Conservation (phyloP, 805 yeast genomes). For the Myxozyma udenii region DNA sequence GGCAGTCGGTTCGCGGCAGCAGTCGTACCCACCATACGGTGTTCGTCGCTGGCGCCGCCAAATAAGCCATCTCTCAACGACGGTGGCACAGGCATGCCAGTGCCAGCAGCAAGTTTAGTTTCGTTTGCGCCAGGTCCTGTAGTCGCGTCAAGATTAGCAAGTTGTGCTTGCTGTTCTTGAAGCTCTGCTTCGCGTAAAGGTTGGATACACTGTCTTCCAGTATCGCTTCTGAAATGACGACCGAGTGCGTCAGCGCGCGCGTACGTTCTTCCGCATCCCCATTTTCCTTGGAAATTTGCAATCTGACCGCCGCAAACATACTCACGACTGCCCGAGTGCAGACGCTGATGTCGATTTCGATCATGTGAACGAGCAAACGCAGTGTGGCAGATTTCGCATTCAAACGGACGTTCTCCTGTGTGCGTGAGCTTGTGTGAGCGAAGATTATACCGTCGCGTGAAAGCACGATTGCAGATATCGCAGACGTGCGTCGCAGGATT, state of each 20-base stretch:
- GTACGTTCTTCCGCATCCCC: constrained; percentile 76
- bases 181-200: constrained; percentile 60
- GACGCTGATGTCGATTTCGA: constrained; percentile 66
- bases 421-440: constrained; percentile 90
- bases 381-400: constrained; percentile 60
- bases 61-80: background rate
- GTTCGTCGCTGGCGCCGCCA: background rate
- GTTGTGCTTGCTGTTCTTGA: constrained; percentile 13
- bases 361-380: constrained; percentile 77
- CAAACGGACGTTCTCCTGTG: constrained; percentile 67
- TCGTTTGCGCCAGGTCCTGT: no score
- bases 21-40: background rate
- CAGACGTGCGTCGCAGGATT: constrained; percentile 75
- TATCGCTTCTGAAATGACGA: constrained; percentile 71
- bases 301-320: constrained; percentile 63
- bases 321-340: constrained; percentile 71
- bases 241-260: constrained; percentile 77
- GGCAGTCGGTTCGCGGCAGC: background rate
- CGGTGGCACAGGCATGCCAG: no score
- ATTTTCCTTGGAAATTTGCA: constrained; percentile 53
- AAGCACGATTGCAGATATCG: constrained; percentile 76
- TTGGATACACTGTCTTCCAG: constrained; percentile 65
- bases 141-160: background rate
- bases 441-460: constrained; percentile 89
- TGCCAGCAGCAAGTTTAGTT: background rate